Base-by-base conservation (phyloP, 106 monocot species). In the Dioscorea dumetorum region DNA sequence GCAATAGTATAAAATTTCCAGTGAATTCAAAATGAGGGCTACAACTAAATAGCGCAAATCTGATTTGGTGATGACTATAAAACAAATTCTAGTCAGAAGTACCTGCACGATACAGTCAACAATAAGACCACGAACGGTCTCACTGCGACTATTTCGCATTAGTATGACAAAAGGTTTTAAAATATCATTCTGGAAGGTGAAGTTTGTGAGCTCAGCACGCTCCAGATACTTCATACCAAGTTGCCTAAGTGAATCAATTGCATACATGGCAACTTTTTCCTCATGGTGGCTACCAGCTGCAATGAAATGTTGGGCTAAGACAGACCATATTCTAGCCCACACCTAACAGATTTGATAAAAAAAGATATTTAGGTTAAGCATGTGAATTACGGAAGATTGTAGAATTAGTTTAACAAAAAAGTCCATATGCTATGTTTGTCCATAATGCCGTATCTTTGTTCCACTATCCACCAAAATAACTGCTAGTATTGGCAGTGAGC, bases 81-180 rank as follows among this genome's bases (percentile, higher is more conserved):
- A 19, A 54, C 54, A 16, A 49, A 12, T 50, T n/a, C 24, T 18
- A 34, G 24, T 63, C 33, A 18, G 19, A 35, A 14, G 24, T 78
- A 87, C 94, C 91, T 95, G 95, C 73, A 91, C 92, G 75, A 99
- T 90, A 71, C 99, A 99, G 74, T 93, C 93, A 75, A 99, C 99
- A 78, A 99, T 99, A 50, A 99, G 79, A 20, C 85, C 71, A 17
- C 99, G 84, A 23, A 99, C 90, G 65, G 80, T 78, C 64, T 87
- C 87, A 77, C 67, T 93, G 62, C 70, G 76, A 68, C 93, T 93
- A 77, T 90, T 93, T 15, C 90, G 83, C 99, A 99, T 99, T 7
- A 99, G 84, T 79, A 99, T 81, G 56, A 99, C 99, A 87, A 99
- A 99, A 48, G 99, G 99, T 74, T 93, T 99, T 56, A 99, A 62